Evolutionary conservation across 176 grass and related monocot genomes (phyloP).

Genomic region (Rhynchospora tenuis): DNA sequence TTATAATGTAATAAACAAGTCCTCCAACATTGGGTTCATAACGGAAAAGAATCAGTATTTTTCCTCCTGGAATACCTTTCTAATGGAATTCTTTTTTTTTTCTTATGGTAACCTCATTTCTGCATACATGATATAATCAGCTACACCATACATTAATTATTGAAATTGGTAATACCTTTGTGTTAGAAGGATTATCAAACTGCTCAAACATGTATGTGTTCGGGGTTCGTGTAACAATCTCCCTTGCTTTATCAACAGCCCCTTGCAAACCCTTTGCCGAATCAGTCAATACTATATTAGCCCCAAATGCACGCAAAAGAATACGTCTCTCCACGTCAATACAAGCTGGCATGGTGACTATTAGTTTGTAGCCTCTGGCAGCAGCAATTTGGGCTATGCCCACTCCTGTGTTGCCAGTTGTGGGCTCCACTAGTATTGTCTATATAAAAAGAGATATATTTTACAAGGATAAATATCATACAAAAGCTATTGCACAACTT

Average conservation of each 20-base stretch:
- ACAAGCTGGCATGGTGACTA: conserved; percentile 81
- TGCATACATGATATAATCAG: not conserved
- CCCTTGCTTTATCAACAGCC: conserved; percentile 78
- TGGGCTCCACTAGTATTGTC: conserved; percentile 89
- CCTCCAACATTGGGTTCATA: not conserved
- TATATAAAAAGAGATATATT: conserved; percentile 28
- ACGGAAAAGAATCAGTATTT: not conserved
- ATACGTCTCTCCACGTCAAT: conserved; percentile 71
- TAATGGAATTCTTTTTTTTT: not conserved
- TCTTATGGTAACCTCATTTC: not conserved
- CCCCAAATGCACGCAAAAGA: conserved; percentile 71
- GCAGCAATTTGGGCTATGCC: conserved; percentile 75
- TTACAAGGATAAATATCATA: not conserved
- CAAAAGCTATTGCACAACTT: not conserved
- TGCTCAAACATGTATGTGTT: conserved; percentile 89
- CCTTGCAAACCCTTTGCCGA: conserved; percentile 66
- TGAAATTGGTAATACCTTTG: conserved; percentile 48
- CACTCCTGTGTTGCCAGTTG: conserved; percentile 83
- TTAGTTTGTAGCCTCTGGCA: conserved; percentile 84
- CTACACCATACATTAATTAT: not conserved
- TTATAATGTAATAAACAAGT: not conserved
- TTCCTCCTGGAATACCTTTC: not conserved
- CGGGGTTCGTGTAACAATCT: conserved; percentile 58
- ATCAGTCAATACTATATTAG: conserved; percentile 83
- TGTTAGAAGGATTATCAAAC: conserved; percentile 74